These are phyloP conservation scores for Phalaenopsis aphrodite DNA, from an alignment of 106 monocot species.

Conservation along the genomic window DNA sequence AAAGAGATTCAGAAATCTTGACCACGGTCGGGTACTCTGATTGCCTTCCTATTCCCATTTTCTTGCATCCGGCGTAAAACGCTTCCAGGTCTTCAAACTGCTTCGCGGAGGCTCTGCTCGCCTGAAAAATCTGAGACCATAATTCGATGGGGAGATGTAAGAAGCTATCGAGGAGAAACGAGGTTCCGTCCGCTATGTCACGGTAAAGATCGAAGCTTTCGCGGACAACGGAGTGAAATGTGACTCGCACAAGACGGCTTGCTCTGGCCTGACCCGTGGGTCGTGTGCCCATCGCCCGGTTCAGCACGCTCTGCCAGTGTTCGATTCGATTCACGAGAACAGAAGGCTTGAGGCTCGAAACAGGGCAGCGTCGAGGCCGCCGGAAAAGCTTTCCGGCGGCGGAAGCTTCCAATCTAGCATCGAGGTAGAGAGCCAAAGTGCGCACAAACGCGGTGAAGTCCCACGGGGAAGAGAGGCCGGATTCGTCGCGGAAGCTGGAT, in stretches of 20 bases:
- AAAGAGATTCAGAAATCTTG: constrained; percentile 31
- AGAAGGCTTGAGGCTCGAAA: constrained; percentile 12
- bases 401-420: constrained; percentile 35
- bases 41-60: constrained; percentile 33
- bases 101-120: constrained; percentile 3
- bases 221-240: constrained; percentile 8
- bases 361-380: background rate
- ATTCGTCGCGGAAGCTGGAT: constrained; percentile 31
- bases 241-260: constrained; percentile 12
- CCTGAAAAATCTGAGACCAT: constrained; percentile 4
- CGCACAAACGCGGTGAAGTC: constrained; percentile 65
- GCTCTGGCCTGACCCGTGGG: constrained; percentile 17
- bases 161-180: constrained; percentile 18
- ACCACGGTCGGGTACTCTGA: constrained; percentile 50
- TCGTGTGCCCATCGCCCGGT: constrained; percentile 25
- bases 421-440: constrained; percentile 51
- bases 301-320: constrained; percentile 12
- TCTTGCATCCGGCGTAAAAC: constrained; percentile 16
- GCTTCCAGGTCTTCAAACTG: constrained; percentile 20
- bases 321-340: constrained; percentile 9
- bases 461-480: constrained; percentile 25
- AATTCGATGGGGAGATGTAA: constrained; percentile 8
- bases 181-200: constrained; percentile 12
- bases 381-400: constrained; percentile 29
- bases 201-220: constrained; percentile 23